Conservation (phyloP, 345 rosid species). For the Ceriops decandra region DNA sequence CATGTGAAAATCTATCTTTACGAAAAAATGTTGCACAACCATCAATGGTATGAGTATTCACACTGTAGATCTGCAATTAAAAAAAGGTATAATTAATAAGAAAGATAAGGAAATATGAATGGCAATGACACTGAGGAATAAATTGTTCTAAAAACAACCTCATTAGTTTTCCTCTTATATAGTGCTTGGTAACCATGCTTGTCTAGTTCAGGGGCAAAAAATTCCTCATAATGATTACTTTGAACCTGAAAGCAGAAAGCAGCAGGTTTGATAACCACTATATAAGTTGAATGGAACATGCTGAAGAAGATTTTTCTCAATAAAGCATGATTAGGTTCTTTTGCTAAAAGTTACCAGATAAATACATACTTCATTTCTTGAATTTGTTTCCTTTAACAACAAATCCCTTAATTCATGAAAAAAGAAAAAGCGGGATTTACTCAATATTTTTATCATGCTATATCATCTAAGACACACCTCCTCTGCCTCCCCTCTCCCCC, state of each 20-base stretch:
- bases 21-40: conserved; percentile 98
- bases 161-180: conserved; percentile 83
- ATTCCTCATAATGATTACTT: conserved; percentile 85
- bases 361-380: no score
- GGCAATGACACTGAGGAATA: neutral
- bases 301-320: neutral
- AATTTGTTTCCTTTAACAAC: no score
- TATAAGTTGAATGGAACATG: neutral
- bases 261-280: neutral
- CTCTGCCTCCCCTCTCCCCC: no score
- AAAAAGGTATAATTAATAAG: neutral
- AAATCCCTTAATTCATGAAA: no score
- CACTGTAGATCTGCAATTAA: conserved; percentile 60
- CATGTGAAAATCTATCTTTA: conserved; percentile 92
- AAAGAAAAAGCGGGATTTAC: no score
- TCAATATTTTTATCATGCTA: no score
- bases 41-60: conserved; percentile 57
- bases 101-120: neutral
- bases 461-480: no score
- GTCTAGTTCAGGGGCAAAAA: conserved; percentile 89
- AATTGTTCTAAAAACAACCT: conserved; percentile 44
- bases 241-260: conserved; percentile 61
- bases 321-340: no score
- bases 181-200: conserved; percentile 94
- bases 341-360: no score